Evolutionary conservation across 768 basidiomycete species (phyloP), one percentile per base, ranked within the genome.

Genomic region (Lactifluus pinguis): DNA sequence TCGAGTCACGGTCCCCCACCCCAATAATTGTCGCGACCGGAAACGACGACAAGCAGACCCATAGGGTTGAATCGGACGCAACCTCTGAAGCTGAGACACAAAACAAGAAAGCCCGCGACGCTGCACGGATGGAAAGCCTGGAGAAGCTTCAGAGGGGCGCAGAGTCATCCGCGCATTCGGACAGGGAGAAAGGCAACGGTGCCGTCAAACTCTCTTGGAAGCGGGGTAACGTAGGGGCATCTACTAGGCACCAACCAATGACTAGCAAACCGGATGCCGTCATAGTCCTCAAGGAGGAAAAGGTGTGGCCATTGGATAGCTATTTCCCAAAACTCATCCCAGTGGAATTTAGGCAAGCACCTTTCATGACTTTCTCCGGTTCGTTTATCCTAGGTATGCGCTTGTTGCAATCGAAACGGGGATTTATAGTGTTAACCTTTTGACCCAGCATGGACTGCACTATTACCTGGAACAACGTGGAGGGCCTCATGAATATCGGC

Each of bases 381-480:
- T 86, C 70, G 83, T 94, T 54, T 95, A 97, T 72, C 94, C 94
- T 19, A 89, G 95, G 92, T 93, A 73, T 68, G 87, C 74, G 15
- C 44, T 56, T 14, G 2, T 21, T 21, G 3, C 39, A 2, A n/a
- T 19, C 4, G 9, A 38, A 29, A 8, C 29, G 32, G 2, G 11
- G 34, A 14, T 44, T 15, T 9, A 29, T 13, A 56, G 39, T 9
- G 49, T 55, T 62, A 53, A 39, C 51, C 21, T 57, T 41, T 51
- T 25, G 61, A 9, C 66, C 53, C 38, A 90, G 88, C 65, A 77
- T 95, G 57, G 89, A 93, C 65, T 95, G 93, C 74, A 90, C 90
- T 9, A 93, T 95, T 56, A 88, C 91, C 0, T 98, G 94, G 92
- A 89, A 91, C 67, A 97, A 97, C 71, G 95, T 92, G 30, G 92